phyloP scores from a whole-genome alignment of 257 asterid species.

The Rauvolfia tetraphylla region DNA sequence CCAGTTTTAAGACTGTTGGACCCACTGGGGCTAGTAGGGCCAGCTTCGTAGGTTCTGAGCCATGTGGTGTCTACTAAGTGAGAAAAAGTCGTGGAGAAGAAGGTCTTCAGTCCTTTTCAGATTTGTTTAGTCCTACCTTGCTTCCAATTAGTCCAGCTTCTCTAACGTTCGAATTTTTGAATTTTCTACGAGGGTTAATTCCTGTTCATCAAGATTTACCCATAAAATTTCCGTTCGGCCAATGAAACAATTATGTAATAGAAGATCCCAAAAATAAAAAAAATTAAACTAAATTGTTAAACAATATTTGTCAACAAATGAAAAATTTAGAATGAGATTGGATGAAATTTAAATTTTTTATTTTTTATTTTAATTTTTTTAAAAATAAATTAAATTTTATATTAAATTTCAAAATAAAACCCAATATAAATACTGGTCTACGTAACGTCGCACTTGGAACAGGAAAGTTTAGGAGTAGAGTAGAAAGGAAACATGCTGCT shows the following conservation, averaged over 20 bases:
- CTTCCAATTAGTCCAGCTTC: slow-evolving; percentile 1
- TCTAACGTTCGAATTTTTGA: slow-evolving; percentile 14
- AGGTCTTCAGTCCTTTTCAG: slow-evolving; percentile 16
- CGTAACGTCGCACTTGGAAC: background rate
- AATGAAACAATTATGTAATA: too few species aligned
- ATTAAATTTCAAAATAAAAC: too few species aligned
- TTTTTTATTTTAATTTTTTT: too few species aligned
- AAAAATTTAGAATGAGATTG: too few species aligned
- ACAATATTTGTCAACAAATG: too few species aligned
- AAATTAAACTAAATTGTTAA: too few species aligned
- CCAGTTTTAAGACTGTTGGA: slow-evolving; percentile 10
- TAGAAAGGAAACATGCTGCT: background rate
- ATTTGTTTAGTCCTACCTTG: background rate
- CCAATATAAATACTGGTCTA: too few species aligned
- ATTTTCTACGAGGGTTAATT: background rate
- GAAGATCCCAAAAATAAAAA: too few species aligned
- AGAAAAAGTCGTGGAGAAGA: background rate
- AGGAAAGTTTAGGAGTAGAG: slow-evolving; percentile 4
- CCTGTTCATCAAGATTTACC: too few species aligned
- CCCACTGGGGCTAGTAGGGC: background rate
- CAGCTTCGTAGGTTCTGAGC: background rate
- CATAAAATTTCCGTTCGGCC: too few species aligned
- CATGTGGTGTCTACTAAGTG: slow-evolving; percentile 1
- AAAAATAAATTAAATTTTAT: too few species aligned
- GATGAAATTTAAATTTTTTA: too few species aligned